Evolutionary conservation across 1,284 basidiomycete species (phyloP).

Genomic region (Apiotrichum montevideense): DNA sequence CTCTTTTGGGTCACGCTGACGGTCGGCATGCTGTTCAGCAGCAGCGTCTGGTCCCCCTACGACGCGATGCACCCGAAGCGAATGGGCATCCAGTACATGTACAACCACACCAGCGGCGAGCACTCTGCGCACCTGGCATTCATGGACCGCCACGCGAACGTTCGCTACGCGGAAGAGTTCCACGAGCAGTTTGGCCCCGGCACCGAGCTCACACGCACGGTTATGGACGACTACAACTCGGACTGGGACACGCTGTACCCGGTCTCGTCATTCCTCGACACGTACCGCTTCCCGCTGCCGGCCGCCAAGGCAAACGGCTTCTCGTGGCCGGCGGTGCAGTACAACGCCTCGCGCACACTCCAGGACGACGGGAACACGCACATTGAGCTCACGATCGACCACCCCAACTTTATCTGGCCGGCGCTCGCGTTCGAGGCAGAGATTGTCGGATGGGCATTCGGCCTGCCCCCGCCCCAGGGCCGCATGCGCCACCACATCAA

Average conservation of each 20-base stretch:
- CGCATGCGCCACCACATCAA: conserved; percentile 84
- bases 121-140: conserved; percentile 75
- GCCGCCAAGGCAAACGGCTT: conserved; percentile 10
- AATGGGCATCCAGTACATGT: conserved; percentile 74
- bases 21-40: conserved; percentile 59
- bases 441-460: conserved; percentile 77
- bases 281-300: conserved; percentile 28
- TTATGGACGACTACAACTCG: conserved; percentile 39
- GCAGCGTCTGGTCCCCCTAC: conserved; percentile 59
- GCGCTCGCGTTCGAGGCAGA: conserved; percentile 90
- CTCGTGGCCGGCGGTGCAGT: conserved; percentile 31
- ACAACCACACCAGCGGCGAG: conserved; percentile 71
- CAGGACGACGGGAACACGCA: conserved; percentile 55
- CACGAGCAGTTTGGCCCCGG: conserved; percentile 54
- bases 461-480: conserved; percentile 64
- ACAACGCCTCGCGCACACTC: conserved; percentile 38
- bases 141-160: conserved; percentile 54
- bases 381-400: conserved; percentile 65
- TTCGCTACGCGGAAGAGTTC: conserved; percentile 58
- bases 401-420: conserved; percentile 58
- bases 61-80: conserved; percentile 83
- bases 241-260: conserved; percentile 88
- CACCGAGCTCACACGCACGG: conserved; percentile 21
- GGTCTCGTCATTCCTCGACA: conserved; percentile 55
- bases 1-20: conserved; percentile 51